Conservation (phyloP, 2,329 filamentous ascomycete genomes). For the Trichoderma cornu-damae region DNA sequence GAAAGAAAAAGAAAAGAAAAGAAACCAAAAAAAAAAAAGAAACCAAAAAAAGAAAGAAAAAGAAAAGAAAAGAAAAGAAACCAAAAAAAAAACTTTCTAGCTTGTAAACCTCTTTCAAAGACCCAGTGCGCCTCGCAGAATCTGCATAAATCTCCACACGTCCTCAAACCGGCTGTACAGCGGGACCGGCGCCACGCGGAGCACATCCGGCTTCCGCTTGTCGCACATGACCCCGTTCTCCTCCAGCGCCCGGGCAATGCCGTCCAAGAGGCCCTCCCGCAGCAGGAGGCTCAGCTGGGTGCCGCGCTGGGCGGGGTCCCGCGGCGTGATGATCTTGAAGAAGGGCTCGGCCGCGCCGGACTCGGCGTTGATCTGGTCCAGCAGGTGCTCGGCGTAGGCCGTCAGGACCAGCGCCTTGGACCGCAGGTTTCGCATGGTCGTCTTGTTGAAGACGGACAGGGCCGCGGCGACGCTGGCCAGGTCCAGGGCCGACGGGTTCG, state of each 20-base stretch:
- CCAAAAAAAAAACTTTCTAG: no score
- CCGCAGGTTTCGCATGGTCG: constrained; percentile 63
- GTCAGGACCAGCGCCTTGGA: constrained; percentile 69
- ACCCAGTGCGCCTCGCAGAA: constrained; percentile 33
- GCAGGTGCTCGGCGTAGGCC: constrained; percentile 66
- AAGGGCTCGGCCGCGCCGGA: constrained; percentile 31
- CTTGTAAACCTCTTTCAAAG: constrained; percentile 21
- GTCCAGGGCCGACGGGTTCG: constrained; percentile 74
- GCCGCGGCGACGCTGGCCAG: constrained; percentile 69
- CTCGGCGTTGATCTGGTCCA: constrained; percentile 43
- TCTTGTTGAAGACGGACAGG: constrained; percentile 67
- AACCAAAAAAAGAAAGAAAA: no score
- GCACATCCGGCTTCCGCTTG: constrained; percentile 78
- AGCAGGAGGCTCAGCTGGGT: constrained; percentile 75
- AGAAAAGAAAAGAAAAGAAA: no score
- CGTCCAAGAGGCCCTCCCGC: constrained; percentile 63
- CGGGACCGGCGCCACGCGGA: constrained; percentile 76
- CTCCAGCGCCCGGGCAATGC: constrained; percentile 58
- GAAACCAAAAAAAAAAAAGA: no score
- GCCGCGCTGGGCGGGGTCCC: constrained; percentile 62
- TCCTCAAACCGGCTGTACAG: constrained; percentile 79
- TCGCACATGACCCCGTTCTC: constrained; percentile 70
- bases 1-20: no score
- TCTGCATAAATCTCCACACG: constrained; percentile 49
- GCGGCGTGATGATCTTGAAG: constrained; percentile 65